A percentile compares a stretch with the other conserved stretches of the same genome.
These are phyloP conservation scores for Oenanthe sinensis DNA, from an alignment of 129 eudicot genomes.

Conservation along the genomic window DNA sequence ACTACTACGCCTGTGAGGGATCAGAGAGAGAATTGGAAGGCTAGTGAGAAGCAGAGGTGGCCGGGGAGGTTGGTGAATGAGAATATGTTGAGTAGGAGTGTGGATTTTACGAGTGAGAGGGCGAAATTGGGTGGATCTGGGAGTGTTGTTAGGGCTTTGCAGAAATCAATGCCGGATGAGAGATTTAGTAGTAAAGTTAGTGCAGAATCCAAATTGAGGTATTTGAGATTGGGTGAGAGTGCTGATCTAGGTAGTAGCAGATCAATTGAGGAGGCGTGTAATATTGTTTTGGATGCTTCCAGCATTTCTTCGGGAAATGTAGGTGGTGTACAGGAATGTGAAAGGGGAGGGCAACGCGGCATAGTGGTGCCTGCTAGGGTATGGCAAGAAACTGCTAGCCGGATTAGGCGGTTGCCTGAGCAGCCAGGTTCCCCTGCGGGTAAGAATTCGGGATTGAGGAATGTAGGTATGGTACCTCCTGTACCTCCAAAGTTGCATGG, in stretches of 20 bases:
- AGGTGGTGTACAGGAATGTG: slow-evolving; percentile 19
- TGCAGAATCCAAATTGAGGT: slow-evolving; percentile 15
- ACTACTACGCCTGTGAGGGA: slow-evolving; percentile 32
- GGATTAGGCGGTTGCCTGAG: slow-evolving; percentile 42
- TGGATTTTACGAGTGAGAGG: slow-evolving; percentile 55
- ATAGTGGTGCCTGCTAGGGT: slow-evolving; percentile 57
- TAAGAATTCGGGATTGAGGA: slow-evolving; percentile 19
- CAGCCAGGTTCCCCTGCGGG: slow-evolving; percentile 50
- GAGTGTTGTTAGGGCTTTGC: slow-evolving; percentile 38
- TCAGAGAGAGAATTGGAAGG: slow-evolving; percentile 31
- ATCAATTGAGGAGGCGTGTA: slow-evolving; percentile 16
- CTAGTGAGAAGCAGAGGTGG: slow-evolving; percentile 64
- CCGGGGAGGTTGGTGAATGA: slow-evolving; percentile 53
- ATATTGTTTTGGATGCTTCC: slow-evolving; percentile 41
- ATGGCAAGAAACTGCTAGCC: slow-evolving; percentile 50
- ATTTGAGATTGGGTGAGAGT: slow-evolving; percentile 14
- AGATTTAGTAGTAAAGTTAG: slow-evolving; percentile 8
- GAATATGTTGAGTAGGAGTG: slow-evolving; percentile 55
- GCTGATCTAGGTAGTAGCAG: slow-evolving; percentile 15
- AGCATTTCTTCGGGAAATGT: slow-evolving; percentile 56
- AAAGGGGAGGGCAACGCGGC: slow-evolving; percentile 40
- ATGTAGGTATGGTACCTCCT: slow-evolving; percentile 6
- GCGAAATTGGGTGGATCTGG: slow-evolving; percentile 49
- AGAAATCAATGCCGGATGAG: slow-evolving; percentile 36
- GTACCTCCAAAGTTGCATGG: slow-evolving; percentile 24